Base-by-base conservation (phyloP, 129 eudicot genomes). In the Chrysanthemum seticuspe region DNA sequence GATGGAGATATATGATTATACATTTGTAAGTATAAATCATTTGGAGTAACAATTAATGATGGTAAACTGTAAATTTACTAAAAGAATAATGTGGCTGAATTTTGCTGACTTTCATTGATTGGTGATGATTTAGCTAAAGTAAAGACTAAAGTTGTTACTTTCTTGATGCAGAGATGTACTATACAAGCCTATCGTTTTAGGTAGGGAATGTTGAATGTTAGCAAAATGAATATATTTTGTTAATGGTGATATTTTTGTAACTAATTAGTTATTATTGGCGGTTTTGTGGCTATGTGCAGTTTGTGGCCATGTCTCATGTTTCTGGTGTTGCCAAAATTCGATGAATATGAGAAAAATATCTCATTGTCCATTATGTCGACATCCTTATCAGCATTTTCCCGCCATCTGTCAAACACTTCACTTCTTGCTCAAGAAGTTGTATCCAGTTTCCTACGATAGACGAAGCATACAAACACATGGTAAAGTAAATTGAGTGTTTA, bases 241-340 rank as follows among this genome's bases (percentile, higher is more conserved):
- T 2, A 40, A 6, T 40, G 47, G 47, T 40, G 47, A 40, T 27
- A 65, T 60, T 6, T 16, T 65, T 12, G 58, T 75, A 47, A 23
- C 34, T 57, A 59, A 10, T 56, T 74, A 75, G 54, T 68, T 15
- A 67, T 50, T 58, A 44, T 12, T 64, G 13, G 21, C 15, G 11
- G 58, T 48, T 0, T 73, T 58, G 15, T 57, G 48, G 3, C 11
- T 5, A 60, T 55, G 59, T 81, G 84, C 93, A 90, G 94, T 83
- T 72, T 90, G 96, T 69, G 93, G 96, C 59, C 93, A 90, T 72
- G 78, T 87, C 45, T 83, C 91, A 25, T 90, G 94, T 78, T 90
- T 90, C 73, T 90, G 96, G 96, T 90, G 96, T 79, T 87, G 87
- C 71, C 87, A 83, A 77, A 69, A 27, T n/a, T 83, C 91, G 54